These are phyloP conservation scores for Geotrichum restrictum DNA, from an alignment of 1,139 yeast genomes.

Conservation along the genomic window DNA sequence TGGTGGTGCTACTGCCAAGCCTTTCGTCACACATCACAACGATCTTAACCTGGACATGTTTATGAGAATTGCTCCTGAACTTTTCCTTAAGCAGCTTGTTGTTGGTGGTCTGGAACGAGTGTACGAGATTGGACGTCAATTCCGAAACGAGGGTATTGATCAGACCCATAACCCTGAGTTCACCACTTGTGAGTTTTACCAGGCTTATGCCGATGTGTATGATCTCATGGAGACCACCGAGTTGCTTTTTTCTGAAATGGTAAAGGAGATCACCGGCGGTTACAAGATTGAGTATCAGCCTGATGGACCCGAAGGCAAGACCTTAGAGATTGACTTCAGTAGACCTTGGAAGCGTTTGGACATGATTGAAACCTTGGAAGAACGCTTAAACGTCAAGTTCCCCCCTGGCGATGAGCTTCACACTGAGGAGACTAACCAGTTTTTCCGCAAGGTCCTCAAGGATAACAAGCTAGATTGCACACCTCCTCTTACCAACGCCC, in stretches of 20 bases:
- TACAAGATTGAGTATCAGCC: conserved; percentile 87
- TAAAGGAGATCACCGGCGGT: conserved; percentile 86
- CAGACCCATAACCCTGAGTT: conserved; percentile 98
- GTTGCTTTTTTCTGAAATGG: conserved; percentile 92
- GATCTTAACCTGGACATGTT: conserved; percentile 93
- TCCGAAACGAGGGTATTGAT: conserved; percentile 98
- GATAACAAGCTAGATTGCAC: conserved; percentile 85
- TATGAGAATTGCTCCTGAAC: conserved; percentile 98
- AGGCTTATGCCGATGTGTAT: conserved; percentile 89
- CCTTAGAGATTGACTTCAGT: conserved; percentile 74
- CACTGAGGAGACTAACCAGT: conserved; percentile 87
- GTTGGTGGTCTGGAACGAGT: conserved; percentile 99
- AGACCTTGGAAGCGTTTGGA: conserved; percentile 99
- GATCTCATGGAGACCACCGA: conserved; percentile 98
- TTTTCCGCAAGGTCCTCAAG: conserved; percentile 73
- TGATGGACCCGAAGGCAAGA: conserved; percentile 76
- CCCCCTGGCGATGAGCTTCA: conserved; percentile 95
- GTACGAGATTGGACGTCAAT: conserved; percentile 97
- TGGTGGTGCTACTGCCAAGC: conserved; percentile 99
- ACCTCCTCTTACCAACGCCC: conserved; percentile 95
- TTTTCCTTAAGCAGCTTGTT: conserved; percentile 91
- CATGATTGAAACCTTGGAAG: conserved; percentile 95
- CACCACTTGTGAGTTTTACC: conserved; percentile 95
- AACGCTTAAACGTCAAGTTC: conserved; percentile 78
- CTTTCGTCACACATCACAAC: conserved; percentile 94